A percentile compares a stretch with the other conserved stretches of the same genome.
Conservation (phyloP, 2,329 filamentous ascomycete species). For the Pseudohalonectria lignicola region DNA sequence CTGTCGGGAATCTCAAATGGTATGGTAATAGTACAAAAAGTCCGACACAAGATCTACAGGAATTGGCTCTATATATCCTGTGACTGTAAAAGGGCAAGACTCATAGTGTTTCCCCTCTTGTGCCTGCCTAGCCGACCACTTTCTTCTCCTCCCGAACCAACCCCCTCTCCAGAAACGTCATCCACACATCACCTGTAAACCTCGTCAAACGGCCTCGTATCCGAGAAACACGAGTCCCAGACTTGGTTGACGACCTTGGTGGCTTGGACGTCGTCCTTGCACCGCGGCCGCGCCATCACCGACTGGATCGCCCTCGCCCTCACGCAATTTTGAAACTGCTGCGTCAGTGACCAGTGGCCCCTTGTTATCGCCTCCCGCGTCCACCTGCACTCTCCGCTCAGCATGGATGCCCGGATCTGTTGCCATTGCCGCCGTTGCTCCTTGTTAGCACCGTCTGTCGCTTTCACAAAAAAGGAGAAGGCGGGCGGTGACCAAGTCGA, state of each 20-base stretch:
- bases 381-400: slow-evolving; percentile 92
- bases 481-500: background rate
- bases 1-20: no score
- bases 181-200: slow-evolving; percentile 60
- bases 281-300: slow-evolving; percentile 65
- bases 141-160: no score
- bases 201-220: slow-evolving; percentile 93
- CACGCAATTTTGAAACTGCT: slow-evolving; percentile 92
- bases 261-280: slow-evolving; percentile 79
- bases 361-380: slow-evolving; percentile 73
- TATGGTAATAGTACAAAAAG: no score
- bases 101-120: no score
- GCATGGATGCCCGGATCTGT: slow-evolving; percentile 82
- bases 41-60: no score
- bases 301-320: slow-evolving; percentile 69
- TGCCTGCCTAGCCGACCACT: no score
- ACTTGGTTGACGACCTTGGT: slow-evolving; percentile 87
- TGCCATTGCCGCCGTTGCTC: background rate
- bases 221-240: slow-evolving; percentile 95
- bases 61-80: no score
- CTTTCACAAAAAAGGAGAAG: background rate
- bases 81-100: no score
- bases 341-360: slow-evolving; percentile 78
- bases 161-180: no score
- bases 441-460: background rate